Base-by-base conservation (phyloP, 2,329 filamentous ascomycete species). In the Fusarium nurragi region DNA sequence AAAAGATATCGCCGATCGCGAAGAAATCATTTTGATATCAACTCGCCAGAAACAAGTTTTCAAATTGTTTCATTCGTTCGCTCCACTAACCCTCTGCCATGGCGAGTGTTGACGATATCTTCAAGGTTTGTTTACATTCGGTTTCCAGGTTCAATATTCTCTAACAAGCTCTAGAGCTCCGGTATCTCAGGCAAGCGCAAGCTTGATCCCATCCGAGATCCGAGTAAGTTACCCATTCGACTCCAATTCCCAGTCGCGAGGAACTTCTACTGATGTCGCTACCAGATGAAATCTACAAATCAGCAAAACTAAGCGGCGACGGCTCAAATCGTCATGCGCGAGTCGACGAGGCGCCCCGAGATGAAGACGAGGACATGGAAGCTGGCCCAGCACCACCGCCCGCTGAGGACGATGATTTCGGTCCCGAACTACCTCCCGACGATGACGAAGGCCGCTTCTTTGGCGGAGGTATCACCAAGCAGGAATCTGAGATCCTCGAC, bases 391-490 rank as follows among this genome's bases (percentile, higher is more conserved):
- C 77, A 5, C 67, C 76, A 22, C 80, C 83, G 2, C 84, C 85
- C 12, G 80, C 80, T 10, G 84, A 87, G 44, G 80, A 84, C 4
- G 81, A 83, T 38, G 84, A 80, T 55, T 80, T 80, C 58, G 79
- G 79, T 21, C 80, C 80, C 10, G 70, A 78, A 3, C 60, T 77
- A 16, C 78, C 81, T 4, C 84, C 84, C 12, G 80, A 81, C 19
- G 84, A 86, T 70, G 93, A 97, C 50, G 95, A 97, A 65, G 95
- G 94, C 1, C 89, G 95, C 12, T 99, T 99, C 81, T 99, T 97
- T 71, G 95, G 94, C 39, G 92, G 93, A 51, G 95, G 95, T 30
- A 90, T 99, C 70, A 92, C 90, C 23, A 85, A 89, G 56, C 85
- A 92, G 67, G 93, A 96, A 67, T 89, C 88, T 4, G 87, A 93